These are phyloP conservation scores for Castanea crenata DNA, from an alignment of 306 rosid genomes.

Conservation along the genomic window DNA sequence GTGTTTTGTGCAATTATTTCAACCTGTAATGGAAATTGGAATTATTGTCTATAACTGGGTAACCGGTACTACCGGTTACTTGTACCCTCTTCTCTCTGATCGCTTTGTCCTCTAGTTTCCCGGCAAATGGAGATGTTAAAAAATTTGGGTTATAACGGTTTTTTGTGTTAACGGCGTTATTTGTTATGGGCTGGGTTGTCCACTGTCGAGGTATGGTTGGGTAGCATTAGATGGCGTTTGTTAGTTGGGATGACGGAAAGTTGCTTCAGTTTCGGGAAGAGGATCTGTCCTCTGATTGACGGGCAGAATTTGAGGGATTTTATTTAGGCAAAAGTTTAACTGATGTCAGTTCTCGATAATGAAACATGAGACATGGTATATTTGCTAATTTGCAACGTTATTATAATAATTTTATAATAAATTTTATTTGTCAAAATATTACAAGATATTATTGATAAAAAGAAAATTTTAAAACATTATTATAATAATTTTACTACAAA, in stretches of 20 bases:
- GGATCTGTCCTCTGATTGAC: conserved; percentile 7
- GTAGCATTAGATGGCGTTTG: conserved; percentile 7
- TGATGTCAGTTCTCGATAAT: too few relatives aligned
- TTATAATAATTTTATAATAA: too few relatives aligned
- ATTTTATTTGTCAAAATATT: too few relatives aligned
- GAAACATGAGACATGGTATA: too few relatives aligned
- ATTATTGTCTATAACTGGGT: background rate
- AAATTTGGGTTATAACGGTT: background rate
- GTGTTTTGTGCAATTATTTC: background rate
- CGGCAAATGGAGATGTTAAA: background rate
- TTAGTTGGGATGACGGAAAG: background rate
- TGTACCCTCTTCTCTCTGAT: background rate
- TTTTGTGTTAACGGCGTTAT: background rate
- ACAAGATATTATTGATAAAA: too few relatives aligned
- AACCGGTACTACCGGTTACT: background rate
- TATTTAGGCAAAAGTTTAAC: too few relatives aligned
- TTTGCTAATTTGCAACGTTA: too few relatives aligned
- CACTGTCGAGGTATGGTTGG: background rate
- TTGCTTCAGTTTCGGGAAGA: background rate
- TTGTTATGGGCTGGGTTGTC: background rate
- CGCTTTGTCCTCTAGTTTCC: background rate
- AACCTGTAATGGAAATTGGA: background rate
- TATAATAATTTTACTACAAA: too few relatives aligned
- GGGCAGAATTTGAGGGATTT: background rate
- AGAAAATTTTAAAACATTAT: too few relatives aligned